Evolutionary conservation across 768 basidiomycete genomes (phyloP).

Genomic region (Tylopilus vinaceipallidus): DNA sequence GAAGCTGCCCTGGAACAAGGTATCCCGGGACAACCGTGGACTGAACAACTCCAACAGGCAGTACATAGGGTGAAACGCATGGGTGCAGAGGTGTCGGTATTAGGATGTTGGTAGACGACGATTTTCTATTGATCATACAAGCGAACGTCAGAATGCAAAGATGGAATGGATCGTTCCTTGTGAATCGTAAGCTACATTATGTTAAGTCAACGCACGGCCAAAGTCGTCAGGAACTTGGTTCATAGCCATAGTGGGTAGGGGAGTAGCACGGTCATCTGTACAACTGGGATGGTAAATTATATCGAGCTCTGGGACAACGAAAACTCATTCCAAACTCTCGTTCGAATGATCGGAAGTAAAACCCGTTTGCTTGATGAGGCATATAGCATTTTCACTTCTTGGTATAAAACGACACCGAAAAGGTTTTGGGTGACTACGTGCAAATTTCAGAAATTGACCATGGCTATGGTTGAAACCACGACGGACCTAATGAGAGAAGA

Average conservation of each 20-base stretch:
- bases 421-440: slow-evolving; percentile 39
- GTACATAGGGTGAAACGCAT: slow-evolving; percentile 32
- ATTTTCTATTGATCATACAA: not conserved
- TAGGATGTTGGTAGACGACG: slow-evolving; percentile 49
- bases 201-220: not conserved
- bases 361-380: slow-evolving; percentile 27
- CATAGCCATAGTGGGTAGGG: not conserved
- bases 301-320: not conserved
- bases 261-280: too few species aligned
- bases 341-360: not conserved
- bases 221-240: not conserved
- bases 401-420: slow-evolving; percentile 39
- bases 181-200: not conserved
- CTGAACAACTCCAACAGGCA: slow-evolving; percentile 33
- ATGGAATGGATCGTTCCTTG: not conserved
- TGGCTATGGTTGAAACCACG: not conserved
- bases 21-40: slow-evolving; percentile 26
- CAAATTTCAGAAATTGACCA: not conserved
- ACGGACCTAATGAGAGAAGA: slow-evolving; percentile 36
- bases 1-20: slow-evolving; percentile 1
- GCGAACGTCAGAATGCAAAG: not conserved
- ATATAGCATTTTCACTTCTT: slow-evolving; percentile 31
- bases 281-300: not conserved
- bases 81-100: slow-evolving; percentile 38
- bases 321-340: not conserved